Conservation (phyloP, 805 yeast genomes). For the Monosporozyma aerobia region DNA sequence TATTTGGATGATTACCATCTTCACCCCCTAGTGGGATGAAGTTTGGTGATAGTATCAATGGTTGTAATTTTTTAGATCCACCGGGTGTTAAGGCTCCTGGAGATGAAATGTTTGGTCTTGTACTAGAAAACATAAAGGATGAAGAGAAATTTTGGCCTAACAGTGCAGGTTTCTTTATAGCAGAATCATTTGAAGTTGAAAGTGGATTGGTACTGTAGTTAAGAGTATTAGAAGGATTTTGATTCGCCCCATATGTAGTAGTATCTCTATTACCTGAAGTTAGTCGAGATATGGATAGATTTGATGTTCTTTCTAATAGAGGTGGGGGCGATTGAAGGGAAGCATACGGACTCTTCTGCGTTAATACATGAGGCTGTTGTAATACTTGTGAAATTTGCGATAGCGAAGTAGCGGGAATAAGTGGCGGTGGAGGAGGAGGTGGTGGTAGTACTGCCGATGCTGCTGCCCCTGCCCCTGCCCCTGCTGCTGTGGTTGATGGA, state of each 20-base stretch:
- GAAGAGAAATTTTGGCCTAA: neutral
- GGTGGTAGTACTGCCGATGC: no score
- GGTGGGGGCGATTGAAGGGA: neutral
- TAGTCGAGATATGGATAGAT: constrained; percentile 1
- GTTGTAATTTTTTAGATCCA: constrained; percentile 47
- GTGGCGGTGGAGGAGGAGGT: neutral
- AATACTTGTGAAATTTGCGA: constrained; percentile 1
- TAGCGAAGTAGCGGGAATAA: neutral
- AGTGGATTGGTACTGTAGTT: neutral
- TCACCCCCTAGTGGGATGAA: constrained; percentile 2
- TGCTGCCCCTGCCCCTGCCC: no score
- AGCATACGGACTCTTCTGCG: neutral
- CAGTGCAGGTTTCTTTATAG: neutral
- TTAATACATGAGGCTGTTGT: neutral
- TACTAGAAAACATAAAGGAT: neutral
- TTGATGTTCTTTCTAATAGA: constrained; percentile 1
- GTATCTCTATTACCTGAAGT: neutral
- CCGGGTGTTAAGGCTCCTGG: constrained; percentile 51
- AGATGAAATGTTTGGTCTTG: constrained; percentile 18
- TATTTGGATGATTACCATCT: neutral
- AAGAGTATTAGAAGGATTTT: neutral
- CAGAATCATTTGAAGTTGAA: neutral
- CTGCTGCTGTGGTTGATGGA: neutral
- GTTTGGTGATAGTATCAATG: constrained; percentile 11
- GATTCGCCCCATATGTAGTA: neutral